A percentile compares a stretch with the other conserved stretches of the same genome.
phyloP scores from a whole-genome alignment of 2,329 filamentous ascomycete species.

The Calycina herbarum region DNA sequence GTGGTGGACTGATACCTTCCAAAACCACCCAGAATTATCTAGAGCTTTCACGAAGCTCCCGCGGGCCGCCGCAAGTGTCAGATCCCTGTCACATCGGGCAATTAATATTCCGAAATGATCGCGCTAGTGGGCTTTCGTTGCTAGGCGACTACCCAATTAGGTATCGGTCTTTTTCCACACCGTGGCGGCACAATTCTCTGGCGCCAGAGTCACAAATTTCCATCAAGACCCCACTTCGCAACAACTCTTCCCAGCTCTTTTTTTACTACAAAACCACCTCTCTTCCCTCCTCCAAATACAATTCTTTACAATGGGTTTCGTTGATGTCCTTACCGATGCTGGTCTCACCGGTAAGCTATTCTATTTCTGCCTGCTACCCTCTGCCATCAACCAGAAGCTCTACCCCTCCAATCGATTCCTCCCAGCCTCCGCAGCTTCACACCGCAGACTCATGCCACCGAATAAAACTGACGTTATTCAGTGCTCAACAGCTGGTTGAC shows the following conservation, averaged over 20 bases:
- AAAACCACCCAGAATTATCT: not conserved
- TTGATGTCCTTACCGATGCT: conserved; percentile 65
- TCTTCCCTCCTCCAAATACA: not conserved
- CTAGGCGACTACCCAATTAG: not conserved
- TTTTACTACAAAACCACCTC: not conserved
- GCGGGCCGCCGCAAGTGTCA: not conserved
- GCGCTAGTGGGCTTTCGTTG: not conserved
- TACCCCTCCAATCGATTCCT: conserved; percentile 4
- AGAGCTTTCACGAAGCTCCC: not conserved
- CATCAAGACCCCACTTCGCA: conserved; percentile 6
- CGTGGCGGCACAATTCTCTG: conserved; percentile 4
- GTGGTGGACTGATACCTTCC: not conserved
- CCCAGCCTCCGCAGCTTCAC: not conserved
- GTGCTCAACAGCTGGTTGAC: conserved; percentile 72
- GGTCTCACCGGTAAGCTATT: conserved; percentile 55
- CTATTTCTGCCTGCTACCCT: not conserved
- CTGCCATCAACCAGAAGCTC: conserved; percentile 8
- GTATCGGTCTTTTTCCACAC: not conserved
- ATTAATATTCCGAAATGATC: not conserved
- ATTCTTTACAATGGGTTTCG: conserved; percentile 61
- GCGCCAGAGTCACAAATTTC: conserved; percentile 6
- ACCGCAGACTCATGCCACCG: not conserved
- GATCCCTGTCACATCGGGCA: not conserved
- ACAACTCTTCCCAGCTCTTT: not conserved
- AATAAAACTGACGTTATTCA: conserved; percentile 42